Percentiles rank a stretch among this genome's conserved stretches.
Conservation (phyloP, 345 rosid genomes). For the Brassica rapa region DNA sequence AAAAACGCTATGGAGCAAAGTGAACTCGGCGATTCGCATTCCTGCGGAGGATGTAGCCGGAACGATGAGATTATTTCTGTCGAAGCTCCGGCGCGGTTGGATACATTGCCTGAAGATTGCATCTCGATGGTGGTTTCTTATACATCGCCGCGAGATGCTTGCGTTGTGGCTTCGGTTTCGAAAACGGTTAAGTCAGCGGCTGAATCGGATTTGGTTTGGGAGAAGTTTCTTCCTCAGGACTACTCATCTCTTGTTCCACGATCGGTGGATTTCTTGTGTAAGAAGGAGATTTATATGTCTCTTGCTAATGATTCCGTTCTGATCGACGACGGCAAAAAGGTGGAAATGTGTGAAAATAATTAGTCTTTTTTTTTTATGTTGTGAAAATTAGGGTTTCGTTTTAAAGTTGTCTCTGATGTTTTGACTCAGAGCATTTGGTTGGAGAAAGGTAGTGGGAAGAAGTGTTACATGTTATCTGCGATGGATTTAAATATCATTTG, state of each 20-base stretch:
- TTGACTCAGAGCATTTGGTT: constrained; percentile 51
- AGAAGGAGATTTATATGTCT: constrained; percentile 51
- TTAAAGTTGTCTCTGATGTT: not conserved
- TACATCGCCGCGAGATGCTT: constrained; percentile 53
- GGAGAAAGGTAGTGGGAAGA: constrained; percentile 59
- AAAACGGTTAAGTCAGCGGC: constrained; percentile 47
- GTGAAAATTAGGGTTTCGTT: not conserved
- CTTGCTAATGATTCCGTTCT: constrained; percentile 47
- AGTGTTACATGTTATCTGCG: constrained; percentile 58
- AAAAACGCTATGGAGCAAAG: constrained; percentile 18
- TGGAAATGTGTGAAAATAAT: not conserved
- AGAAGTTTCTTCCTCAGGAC: constrained; percentile 53
- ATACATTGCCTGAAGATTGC: constrained; percentile 50
- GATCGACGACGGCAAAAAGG: constrained; percentile 63
- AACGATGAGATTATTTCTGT: not conserved
- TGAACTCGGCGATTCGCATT: not conserved
- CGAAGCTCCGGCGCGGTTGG: constrained; percentile 14
- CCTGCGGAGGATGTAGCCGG: not conserved
- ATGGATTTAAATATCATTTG: no score
- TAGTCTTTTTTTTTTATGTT: no score
- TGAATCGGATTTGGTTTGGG: constrained; percentile 50
- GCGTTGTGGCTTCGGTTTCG: constrained; percentile 51
- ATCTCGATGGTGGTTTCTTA: constrained; percentile 51
- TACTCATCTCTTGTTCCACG: constrained; percentile 31
- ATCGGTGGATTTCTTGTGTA: constrained; percentile 34